Evolutionary conservation across 768 basidiomycete species (phyloP), one percentile per base, ranked within the genome.

Genomic region (Suillus weaverae): DNA sequence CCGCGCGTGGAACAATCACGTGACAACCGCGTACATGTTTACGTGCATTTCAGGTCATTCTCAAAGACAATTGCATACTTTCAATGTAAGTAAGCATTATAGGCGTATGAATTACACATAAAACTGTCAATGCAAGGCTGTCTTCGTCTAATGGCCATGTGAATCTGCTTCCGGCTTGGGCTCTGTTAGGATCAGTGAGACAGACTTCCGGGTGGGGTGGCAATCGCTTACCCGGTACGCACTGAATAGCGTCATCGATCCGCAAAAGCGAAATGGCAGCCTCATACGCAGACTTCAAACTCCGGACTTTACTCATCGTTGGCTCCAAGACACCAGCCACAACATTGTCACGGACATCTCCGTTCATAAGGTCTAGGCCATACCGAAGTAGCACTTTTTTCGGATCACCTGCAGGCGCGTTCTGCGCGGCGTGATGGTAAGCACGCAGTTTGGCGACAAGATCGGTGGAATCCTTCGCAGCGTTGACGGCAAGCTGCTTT

Each of bases 391-490:
- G 83, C 6, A 80, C 87, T 77, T 97, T 94, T 80, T 95, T 97
- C 18, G 94, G 92, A 77, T 99, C 97, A 46, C 92, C 92, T 0
- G 81, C 84, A 2, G 94, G 89, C 3, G 95, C 97, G 69, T 90
- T 95, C 79, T 97, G 97, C 4, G 96, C 96, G 53, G 94, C 91
- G 70, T 95, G 95, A 81, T 99, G 97, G 80, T 96, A 99, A 11
- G 96, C 90, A 60, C 97, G 90, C 57, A 99, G 82, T 78, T 98
- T 98, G 26, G 97, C 96, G 44, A 99, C 95, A 22, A 99, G 87
- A 63, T 98, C 94, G 1, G 97, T 99, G 43, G 96, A 95, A 75
- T 99, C 97, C 73, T 99, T 99, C 46, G 97, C 97, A 48, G 97
- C 97, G 75, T 99, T 99, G 61, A 99, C 92, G 3, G 97, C 90